Percentiles rank a stretch among this genome's conserved stretches.
Evolutionary conservation across 495 filamentous ascomycete species (phyloP).

Genomic region (Aspergillus ostianus): DNA sequence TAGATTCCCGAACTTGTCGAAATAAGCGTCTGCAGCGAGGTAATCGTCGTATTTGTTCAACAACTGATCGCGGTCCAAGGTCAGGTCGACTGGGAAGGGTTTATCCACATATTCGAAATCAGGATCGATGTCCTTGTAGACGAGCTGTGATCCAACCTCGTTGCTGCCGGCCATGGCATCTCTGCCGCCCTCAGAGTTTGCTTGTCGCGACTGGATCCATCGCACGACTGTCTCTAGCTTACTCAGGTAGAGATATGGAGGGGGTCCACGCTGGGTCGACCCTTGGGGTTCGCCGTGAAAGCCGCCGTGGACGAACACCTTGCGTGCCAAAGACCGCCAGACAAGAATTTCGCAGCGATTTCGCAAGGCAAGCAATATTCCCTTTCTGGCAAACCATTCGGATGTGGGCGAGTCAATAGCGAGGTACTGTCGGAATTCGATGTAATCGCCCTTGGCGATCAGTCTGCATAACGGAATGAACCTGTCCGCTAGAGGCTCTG

Average conservation of each 20-base stretch:
- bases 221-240: slow-evolving; percentile 38
- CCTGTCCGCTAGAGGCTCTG: slow-evolving; percentile 61
- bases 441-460: slow-evolving; percentile 76
- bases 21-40: slow-evolving; percentile 34
- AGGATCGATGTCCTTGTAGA: slow-evolving; percentile 29
- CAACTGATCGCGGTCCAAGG: slow-evolving; percentile 17
- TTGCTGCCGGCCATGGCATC: slow-evolving; percentile 19
- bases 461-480: slow-evolving; percentile 73
- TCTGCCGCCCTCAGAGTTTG: neutral
- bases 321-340: slow-evolving; percentile 80
- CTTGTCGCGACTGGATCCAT: slow-evolving; percentile 40
- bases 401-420: slow-evolving; percentile 46
- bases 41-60: slow-evolving; percentile 38
- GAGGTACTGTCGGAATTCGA: slow-evolving; percentile 69
- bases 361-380: slow-evolving; percentile 68
- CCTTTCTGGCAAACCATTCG: slow-evolving; percentile 73
- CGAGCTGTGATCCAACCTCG: slow-evolving; percentile 32
- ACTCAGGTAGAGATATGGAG: slow-evolving; percentile 43
- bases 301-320: slow-evolving; percentile 66
- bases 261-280: slow-evolving; percentile 40
- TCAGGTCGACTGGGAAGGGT: slow-evolving; percentile 3
- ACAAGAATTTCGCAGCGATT: slow-evolving; percentile 76
- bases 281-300: slow-evolving; percentile 46
- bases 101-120: slow-evolving; percentile 31
- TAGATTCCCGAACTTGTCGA: slow-evolving; percentile 33